These are phyloP conservation scores for Nakaseomyces kungkrabaensis DNA, from an alignment of 1,139 yeast genomes.

Conservation along the genomic window DNA sequence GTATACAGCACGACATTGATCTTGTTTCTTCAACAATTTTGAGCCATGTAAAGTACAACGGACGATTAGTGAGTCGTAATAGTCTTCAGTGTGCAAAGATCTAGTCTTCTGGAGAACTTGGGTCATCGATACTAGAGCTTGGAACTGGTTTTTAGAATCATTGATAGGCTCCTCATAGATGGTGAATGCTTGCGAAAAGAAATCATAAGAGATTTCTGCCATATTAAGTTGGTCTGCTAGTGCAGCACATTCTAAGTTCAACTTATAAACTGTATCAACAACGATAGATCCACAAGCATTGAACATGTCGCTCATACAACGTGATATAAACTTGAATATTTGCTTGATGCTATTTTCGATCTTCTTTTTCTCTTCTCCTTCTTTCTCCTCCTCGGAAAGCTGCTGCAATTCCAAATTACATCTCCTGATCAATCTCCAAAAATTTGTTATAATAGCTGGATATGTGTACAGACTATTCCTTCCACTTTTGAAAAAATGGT, in stretches of 20 bases:
- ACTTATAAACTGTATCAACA: constrained; percentile 38
- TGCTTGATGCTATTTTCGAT: constrained; percentile 24
- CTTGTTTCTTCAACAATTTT: constrained; percentile 79
- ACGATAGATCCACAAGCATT: constrained; percentile 42
- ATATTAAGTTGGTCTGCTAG: constrained; percentile 66
- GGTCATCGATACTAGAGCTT: constrained; percentile 46
- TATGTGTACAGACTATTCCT: constrained; percentile 53
- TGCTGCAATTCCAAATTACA: constrained; percentile 28
- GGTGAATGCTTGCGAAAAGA: constrained; percentile 79
- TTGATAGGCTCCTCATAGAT: constrained; percentile 74
- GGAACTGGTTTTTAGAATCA: constrained; percentile 48
- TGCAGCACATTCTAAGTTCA: constrained; percentile 46
- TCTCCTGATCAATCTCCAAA: constrained; percentile 51
- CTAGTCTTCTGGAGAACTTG: constrained; percentile 40
- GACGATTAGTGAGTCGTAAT: constrained; percentile 69
- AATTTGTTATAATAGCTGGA: constrained; percentile 59
- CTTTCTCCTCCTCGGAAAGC: constrained; percentile 4
- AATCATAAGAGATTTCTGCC: constrained; percentile 71
- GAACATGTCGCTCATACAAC: constrained; percentile 60
- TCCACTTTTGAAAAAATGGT: constrained; percentile 45
- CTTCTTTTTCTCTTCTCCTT: constrained; percentile 3
- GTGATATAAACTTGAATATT: constrained; percentile 65
- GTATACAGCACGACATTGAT: constrained; percentile 87
- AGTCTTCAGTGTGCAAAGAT: constrained; percentile 21
- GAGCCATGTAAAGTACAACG: constrained; percentile 84